Base-by-base conservation (phyloP, 2,329 filamentous ascomycete species). In the Macrophomina pseudophaseolina region DNA sequence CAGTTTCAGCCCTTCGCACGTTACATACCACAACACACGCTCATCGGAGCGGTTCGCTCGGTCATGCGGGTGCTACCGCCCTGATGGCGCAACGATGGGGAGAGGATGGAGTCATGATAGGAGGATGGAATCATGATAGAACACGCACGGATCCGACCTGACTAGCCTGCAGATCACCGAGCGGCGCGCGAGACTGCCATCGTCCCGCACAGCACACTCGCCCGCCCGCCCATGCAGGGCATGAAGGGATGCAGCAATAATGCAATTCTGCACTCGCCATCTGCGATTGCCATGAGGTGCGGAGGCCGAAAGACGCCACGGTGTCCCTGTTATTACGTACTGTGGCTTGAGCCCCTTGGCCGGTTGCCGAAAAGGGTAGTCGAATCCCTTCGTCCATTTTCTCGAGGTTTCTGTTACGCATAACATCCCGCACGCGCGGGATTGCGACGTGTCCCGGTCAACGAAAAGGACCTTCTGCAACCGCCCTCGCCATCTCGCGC, bases 401-500 rank as follows among this genome's bases (percentile, higher is more conserved):
- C 56, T 44, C 40, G 38, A 33, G 16, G 56, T 59, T 59, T 59
- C 56, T 59, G 56, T 59, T 59, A 59, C 56, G 56, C 56, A 59
- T 46, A 59, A 33, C 56, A 59, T 59, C 56, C 56, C 56, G 56
- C 56, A 59, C 56, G 56, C 56, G 56, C 40, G 56, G 56, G 56
- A 48, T 59, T 48, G 56, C 56, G 9, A 12, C 56, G 56, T 18
- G 33, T 23, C 12, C 33, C 35, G 18, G 14, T 30, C 14, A 44
- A 16, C 32, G n/a, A 59, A 9, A 46, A 33, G 18, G 40, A 4
- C 6, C 28, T 42, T 16, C 12, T n/a, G 33, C 35, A 58, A 12
- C 52, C 12, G 30, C 49, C 9, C 9, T 16, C n/a, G n/a, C 53
- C 14, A 28, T 38, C 16, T 46, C 12, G 16, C 56, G 28, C 12